Conservation (phyloP, 1,284 basidiomycete species). For the Ceratobasidium sp. region DNA sequence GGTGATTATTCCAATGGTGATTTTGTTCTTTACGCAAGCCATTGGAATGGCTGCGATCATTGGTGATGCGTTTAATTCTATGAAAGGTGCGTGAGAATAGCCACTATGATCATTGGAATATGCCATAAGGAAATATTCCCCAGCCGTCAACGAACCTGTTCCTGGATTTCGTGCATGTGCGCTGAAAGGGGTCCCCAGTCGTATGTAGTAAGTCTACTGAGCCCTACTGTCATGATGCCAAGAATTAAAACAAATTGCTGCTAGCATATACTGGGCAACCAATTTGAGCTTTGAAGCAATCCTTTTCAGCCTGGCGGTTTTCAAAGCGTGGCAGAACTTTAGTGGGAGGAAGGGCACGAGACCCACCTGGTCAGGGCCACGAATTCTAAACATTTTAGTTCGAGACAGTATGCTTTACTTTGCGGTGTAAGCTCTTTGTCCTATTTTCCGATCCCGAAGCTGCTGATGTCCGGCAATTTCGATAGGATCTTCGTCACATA, state of each 20-base stretch:
- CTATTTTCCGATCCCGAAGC: neutral
- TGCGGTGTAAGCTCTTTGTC: conserved; percentile 22
- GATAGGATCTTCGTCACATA: conserved; percentile 43
- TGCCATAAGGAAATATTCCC: neutral
- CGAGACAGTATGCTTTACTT: conserved; percentile 43
- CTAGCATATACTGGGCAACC: conserved; percentile 44
- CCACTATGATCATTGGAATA: conserved; percentile 4
- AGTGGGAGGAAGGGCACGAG: conserved; percentile 6
- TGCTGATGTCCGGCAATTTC: conserved; percentile 10
- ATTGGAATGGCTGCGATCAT: conserved; percentile 41
- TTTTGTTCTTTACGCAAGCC: conserved; percentile 37
- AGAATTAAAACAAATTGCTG: neutral
- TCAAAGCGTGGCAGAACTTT: conserved; percentile 39
- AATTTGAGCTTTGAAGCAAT: conserved; percentile 31
- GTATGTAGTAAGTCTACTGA: conserved; percentile 26
- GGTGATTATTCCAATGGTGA: conserved; percentile 20
- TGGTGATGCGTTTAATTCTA: conserved; percentile 14
- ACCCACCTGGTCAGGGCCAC: conserved; percentile 40
- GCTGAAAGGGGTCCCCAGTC: conserved; percentile 11
- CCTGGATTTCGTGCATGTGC: conserved; percentile 39
- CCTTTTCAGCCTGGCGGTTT: conserved; percentile 31
- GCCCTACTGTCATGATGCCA: neutral
- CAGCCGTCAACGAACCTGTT: conserved; percentile 27
- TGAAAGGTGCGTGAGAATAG: conserved; percentile 37
- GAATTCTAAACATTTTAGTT: conserved; percentile 32